phyloP scores from a whole-genome alignment of 176 grass and related monocot species.

The Cenchrus purpureus region DNA sequence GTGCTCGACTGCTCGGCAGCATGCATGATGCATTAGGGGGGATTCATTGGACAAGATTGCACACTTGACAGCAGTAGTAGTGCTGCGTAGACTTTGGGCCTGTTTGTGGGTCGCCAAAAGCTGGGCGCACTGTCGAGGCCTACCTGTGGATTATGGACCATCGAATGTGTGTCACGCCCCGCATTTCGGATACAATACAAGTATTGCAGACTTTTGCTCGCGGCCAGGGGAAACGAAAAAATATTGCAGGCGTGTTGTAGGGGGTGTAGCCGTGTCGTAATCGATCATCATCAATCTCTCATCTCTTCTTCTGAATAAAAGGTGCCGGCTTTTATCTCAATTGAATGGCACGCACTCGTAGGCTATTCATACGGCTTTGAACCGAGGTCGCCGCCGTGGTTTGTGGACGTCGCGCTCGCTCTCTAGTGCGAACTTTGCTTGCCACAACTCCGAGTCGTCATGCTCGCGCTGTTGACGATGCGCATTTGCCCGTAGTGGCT shows the following conservation, averaged over 20 bases:
- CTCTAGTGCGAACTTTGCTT: not conserved
- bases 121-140: conserved; percentile 20
- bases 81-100: not conserved
- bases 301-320: not conserved
- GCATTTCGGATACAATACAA: not conserved
- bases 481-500: not conserved
- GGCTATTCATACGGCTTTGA: conserved; percentile 18
- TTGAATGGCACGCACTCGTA: conserved; percentile 23
- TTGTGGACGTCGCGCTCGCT: conserved; percentile 30
- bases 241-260: not conserved
- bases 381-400: conserved; percentile 3
- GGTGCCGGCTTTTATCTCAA: conserved; percentile 14
- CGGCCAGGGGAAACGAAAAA: not conserved
- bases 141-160: not conserved
- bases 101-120: conserved; percentile 1
- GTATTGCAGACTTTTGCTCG: not conserved
- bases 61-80: not conserved
- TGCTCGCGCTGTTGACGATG: not conserved
- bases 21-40: not conserved
- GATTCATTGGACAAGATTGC: too few relatives aligned
- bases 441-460: not conserved
- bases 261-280: not conserved
- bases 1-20: not conserved
- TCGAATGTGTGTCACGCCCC: conserved; percentile 25
- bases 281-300: not conserved